Evolutionary conservation across 148 eudicot genomes (phyloP).

Genomic region (Camellia lanceoleosa): DNA sequence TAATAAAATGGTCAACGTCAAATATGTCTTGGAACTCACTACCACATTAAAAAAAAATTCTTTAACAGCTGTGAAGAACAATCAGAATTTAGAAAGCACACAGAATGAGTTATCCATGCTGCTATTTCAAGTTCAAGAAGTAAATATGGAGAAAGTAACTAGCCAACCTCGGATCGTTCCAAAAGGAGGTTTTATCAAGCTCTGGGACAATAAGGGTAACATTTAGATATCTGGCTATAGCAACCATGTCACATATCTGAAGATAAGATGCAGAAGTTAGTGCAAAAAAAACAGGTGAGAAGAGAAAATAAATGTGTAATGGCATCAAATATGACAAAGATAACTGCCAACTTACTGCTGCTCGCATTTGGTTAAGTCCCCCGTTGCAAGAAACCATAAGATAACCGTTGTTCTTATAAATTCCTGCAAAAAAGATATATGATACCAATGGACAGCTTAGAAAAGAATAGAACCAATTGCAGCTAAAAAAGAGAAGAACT

Average conservation of each 20-base stretch:
- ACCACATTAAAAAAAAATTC: constrained; percentile 15
- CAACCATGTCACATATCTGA: constrained; percentile 83
- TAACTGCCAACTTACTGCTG: constrained; percentile 43
- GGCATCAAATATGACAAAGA: neutral
- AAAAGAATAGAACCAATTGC: neutral
- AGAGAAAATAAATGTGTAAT: neutral
- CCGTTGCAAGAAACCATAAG: constrained; percentile 79
- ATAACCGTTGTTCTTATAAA: constrained; percentile 66
- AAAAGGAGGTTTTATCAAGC: constrained; percentile 70
- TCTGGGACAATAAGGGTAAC: constrained; percentile 68
- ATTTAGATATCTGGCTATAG: constrained; percentile 61
- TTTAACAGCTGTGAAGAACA: neutral
- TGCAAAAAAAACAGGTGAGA: neutral
- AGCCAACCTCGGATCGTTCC: constrained; percentile 59
- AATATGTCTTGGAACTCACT: constrained; percentile 73
- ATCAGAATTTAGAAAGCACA: neutral
- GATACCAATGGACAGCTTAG: neutral
- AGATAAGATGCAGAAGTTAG: constrained; percentile 8
- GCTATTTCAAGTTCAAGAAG: neutral
- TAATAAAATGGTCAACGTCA: constrained; percentile 65
- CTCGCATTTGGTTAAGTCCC: constrained; percentile 76
- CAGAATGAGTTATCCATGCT: neutral
- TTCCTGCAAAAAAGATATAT: constrained; percentile 31
- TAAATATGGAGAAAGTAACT: neutral
- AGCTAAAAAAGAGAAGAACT: neutral